Evolutionary conservation across 208 protist species (phyloP), one percentile per base, ranked within the genome.

Genomic region (Leishmania amazonensis): DNA sequence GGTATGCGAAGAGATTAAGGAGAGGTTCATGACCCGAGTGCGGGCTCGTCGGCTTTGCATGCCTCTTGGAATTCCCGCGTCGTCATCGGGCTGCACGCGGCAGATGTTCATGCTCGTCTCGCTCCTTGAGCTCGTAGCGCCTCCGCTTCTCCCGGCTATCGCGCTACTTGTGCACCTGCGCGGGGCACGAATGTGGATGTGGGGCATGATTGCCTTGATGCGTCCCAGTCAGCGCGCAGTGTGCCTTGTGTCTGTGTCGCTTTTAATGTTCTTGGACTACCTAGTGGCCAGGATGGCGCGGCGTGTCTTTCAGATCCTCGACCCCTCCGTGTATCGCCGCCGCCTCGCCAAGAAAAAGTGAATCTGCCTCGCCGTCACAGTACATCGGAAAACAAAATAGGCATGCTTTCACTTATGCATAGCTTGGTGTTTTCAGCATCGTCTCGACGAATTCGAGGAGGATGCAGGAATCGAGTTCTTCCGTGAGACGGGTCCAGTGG

Each of bases 261-360:
- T 24, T 19, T 38, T 79, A 3, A 64, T 53, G 9, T 31, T 57
- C 17, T 1, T 57, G 38, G 79, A 76, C 54, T 70, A 79, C 38
- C 21, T 70, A 0, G 76, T 68, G 9, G 74, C 74, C 21, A 24
- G 31, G 40, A 2, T 79, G 42, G 74, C 73, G 35, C 58, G 54
- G 8, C 77, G 77, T 17, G 24, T 85, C 40, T 85, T 85, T 76
- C 51, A 49, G 5, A 35, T 80, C 4, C 45, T 85, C 35, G 57
- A 75, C 60, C 82, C 82, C 2, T 74, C 77, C 3, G 72, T 76
- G 28, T 76, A 79, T 42, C 82, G 82, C 5, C 82, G 77, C 42
- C 82, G 42, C 24, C 51, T 81, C 31, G 82, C 82, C n/a, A 85
- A 85, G 62, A 79, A 54, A 19, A 85, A 85, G 54, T 85, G 57